phyloP scores from a whole-genome alignment of 192 early-diverging fungal species.

The Backusella sp. region DNA sequence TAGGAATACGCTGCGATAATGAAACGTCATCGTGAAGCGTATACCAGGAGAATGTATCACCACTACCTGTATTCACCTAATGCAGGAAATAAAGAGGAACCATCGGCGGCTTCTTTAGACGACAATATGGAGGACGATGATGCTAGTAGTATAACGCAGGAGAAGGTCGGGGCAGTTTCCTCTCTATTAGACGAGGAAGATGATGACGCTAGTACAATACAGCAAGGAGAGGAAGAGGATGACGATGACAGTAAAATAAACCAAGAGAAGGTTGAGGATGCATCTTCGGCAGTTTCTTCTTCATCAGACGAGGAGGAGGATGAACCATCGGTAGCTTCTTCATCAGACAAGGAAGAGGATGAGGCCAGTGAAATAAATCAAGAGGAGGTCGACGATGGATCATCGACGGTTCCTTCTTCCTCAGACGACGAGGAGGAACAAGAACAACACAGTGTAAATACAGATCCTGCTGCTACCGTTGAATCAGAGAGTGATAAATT shows the following conservation, averaged over 20 bases:
- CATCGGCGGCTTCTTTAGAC: too few species aligned
- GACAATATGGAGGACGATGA: too few species aligned
- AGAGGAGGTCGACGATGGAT: neutral
- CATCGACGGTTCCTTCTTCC: neutral
- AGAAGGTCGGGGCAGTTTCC: neutral
- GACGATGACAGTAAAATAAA: too few species aligned
- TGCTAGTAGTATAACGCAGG: too few species aligned
- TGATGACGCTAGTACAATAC: too few species aligned
- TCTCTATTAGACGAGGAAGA: neutral
- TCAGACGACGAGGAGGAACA: neutral
- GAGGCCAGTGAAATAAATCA: too few species aligned
- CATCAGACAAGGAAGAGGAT: too few species aligned
- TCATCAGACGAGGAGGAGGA: neutral
- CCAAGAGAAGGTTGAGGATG: neutral
- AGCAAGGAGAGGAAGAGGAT: too few species aligned
- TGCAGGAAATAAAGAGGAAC: neutral
- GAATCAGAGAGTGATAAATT: neutral
- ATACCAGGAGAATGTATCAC: neutral
- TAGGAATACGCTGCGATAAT: neutral
- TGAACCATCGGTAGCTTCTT: too few species aligned
- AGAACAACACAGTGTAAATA: too few species aligned
- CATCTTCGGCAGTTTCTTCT: neutral
- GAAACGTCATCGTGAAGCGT: neutral
- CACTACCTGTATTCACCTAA: neutral
- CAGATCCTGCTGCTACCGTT: too few species aligned